Evolutionary conservation across 139 green algal species (phyloP).

Genomic region (Dunaliella primolecta): DNA sequence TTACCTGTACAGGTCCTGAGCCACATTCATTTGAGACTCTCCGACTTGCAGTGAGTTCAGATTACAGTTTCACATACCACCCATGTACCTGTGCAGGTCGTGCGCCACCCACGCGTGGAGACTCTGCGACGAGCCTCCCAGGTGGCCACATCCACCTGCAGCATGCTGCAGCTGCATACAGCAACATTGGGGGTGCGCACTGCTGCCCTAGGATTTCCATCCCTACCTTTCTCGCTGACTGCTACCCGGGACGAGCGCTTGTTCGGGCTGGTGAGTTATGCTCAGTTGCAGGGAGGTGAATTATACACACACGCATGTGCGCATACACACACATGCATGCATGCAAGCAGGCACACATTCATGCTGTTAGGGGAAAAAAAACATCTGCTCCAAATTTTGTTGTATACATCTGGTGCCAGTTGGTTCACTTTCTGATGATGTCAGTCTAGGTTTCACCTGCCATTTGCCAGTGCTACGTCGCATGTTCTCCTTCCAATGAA

Average conservation of each 20-base stretch:
- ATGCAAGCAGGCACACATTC: neutral
- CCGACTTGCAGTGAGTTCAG: no score
- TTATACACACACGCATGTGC: neutral
- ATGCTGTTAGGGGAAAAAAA: no score
- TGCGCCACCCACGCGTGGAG: neutral
- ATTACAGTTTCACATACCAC: no score
- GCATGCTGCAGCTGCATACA: neutral
- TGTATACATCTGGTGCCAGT: no score
- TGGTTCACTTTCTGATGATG: no score
- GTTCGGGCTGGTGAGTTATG: neutral
- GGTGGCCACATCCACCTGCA: neutral
- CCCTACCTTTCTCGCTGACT: neutral
- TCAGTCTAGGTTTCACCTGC: no score
- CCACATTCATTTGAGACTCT: no score
- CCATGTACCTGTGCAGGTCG: neutral
- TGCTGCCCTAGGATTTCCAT: neutral
- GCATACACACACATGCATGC: neutral
- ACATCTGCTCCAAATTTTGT: no score
- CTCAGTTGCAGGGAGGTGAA: no score
- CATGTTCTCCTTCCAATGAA: no score
- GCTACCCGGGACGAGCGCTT: neutral
- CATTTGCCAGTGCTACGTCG: no score
- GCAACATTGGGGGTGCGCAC: neutral
- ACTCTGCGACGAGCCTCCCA: conserved; percentile 1
- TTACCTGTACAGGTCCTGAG: no score